Conservation (phyloP, 148 eudicot genomes). For the Vaccinium corymbosum region DNA sequence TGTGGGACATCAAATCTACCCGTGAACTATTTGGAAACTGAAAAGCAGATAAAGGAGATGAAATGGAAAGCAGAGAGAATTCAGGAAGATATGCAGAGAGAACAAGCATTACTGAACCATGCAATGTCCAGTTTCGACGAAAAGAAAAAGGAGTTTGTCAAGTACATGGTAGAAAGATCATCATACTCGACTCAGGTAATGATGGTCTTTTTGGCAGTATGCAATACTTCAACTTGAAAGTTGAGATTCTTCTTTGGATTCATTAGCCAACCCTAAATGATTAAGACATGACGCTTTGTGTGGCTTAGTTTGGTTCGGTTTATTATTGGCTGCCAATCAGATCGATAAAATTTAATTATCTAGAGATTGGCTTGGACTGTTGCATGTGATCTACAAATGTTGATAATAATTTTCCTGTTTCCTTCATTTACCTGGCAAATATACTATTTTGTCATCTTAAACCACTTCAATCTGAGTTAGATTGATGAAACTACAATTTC, state of each 20-base stretch:
- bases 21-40: conserved; percentile 39
- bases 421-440: neutral
- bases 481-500: neutral
- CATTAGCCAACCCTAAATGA: neutral
- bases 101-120: conserved; percentile 49
- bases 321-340: conserved; percentile 9
- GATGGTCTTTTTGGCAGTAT: conserved; percentile 9
- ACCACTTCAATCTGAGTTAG: neutral
- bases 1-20: conserved; percentile 32
- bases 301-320: neutral
- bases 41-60: conserved; percentile 56
- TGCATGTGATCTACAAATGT: neutral
- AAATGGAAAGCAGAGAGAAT: conserved; percentile 64
- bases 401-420: neutral
- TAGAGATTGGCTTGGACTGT: neutral
- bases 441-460: neutral
- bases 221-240: neutral
- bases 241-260: neutral
- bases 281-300: neutral
- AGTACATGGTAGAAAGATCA: conserved; percentile 50
- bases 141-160: conserved; percentile 66
- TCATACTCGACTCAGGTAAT: conserved; percentile 53
- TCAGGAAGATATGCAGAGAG: conserved; percentile 69
- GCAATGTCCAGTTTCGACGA: conserved; percentile 46
- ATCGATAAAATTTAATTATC: neutral